These are phyloP conservation scores for Syncephalastrum monosporum DNA, from an alignment of 371 early-diverging fungal species.

Conservation along the genomic window DNA sequence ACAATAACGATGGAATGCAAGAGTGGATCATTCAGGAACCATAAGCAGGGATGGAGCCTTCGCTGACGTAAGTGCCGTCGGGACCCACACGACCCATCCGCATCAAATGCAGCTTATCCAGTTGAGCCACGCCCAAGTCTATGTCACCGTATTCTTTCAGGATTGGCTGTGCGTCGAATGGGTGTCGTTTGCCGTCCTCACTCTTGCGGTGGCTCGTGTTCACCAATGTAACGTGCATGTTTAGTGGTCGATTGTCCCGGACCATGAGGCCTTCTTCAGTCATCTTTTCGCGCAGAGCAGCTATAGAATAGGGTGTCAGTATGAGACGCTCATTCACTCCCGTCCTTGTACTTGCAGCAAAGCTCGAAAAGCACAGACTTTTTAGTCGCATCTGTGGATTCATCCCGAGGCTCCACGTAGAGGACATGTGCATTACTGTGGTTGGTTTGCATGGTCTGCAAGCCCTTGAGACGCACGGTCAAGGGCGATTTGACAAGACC, in stretches of 20 bases:
- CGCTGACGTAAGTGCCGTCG: conserved; percentile 29
- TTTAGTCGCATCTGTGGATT: conserved; percentile 11
- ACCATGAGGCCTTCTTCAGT: conserved; percentile 23
- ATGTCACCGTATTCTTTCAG: conserved; percentile 23
- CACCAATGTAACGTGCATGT: conserved; percentile 31
- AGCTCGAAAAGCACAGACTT: conserved; percentile 11
- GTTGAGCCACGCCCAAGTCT: conserved; percentile 25
- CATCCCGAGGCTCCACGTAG: conserved; percentile 33
- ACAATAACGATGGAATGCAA: too few species aligned
- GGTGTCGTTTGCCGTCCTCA: conserved; percentile 4
- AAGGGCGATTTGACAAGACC: conserved; percentile 8
- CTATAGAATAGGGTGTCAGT: conserved; percentile 8
- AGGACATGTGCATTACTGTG: conserved; percentile 36
- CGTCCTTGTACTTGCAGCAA: conserved; percentile 17
- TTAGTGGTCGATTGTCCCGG: conserved; percentile 31
- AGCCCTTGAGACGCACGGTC: conserved; percentile 16
- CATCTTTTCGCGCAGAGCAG: conserved; percentile 22
- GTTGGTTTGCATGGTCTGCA: conserved; percentile 23
- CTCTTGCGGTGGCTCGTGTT: conserved; percentile 17
- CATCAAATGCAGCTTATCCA: conserved; percentile 39
- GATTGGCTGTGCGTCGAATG: conserved; percentile 35
- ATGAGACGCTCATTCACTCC: not conserved
- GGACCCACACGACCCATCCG: conserved; percentile 29
- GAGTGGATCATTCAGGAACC: too few species aligned
- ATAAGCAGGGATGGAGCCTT: conserved; percentile 23